Conservation (phyloP, 78 protist species). For the Cavenderia fasciculata region DNA sequence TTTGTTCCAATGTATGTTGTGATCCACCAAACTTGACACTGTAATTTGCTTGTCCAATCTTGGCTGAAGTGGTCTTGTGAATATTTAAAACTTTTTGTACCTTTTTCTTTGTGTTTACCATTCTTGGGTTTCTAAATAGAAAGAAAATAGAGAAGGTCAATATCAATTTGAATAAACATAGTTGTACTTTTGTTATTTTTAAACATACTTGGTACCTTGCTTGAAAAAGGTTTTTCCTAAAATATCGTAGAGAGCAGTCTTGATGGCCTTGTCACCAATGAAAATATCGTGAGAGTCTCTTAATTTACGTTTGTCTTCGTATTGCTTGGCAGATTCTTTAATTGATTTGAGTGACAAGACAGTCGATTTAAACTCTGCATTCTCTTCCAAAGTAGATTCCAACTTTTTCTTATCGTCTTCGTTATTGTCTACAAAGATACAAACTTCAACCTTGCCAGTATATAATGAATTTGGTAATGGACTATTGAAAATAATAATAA, state of each 20-base stretch:
- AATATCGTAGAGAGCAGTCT: background rate
- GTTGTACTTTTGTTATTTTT: background rate
- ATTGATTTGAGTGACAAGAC: too few species aligned
- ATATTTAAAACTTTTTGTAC: background rate
- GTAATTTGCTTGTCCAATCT: background rate
- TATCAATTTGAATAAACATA: background rate
- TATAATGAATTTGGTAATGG: background rate
- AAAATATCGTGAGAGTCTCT: slow-evolving; percentile 23
- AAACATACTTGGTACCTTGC: background rate
- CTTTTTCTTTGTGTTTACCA: background rate
- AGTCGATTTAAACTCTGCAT: too few species aligned
- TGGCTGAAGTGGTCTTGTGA: background rate
- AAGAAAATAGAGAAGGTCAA: background rate
- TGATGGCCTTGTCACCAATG: background rate
- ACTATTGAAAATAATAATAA: background rate
- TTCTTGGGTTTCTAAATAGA: background rate
- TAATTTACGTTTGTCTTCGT: slow-evolving; percentile 5
- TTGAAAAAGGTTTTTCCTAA: background rate
- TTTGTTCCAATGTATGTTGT: background rate
- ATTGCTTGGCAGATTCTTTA: too few species aligned
- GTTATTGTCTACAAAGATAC: background rate
- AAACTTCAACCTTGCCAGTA: background rate
- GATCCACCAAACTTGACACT: background rate
- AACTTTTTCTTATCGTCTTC: background rate
- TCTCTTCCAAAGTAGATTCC: too few species aligned